These are phyloP conservation scores for Lasiodiplodia sp. DNA, from an alignment of 2,329 filamentous ascomycete species.

Conservation along the genomic window DNA sequence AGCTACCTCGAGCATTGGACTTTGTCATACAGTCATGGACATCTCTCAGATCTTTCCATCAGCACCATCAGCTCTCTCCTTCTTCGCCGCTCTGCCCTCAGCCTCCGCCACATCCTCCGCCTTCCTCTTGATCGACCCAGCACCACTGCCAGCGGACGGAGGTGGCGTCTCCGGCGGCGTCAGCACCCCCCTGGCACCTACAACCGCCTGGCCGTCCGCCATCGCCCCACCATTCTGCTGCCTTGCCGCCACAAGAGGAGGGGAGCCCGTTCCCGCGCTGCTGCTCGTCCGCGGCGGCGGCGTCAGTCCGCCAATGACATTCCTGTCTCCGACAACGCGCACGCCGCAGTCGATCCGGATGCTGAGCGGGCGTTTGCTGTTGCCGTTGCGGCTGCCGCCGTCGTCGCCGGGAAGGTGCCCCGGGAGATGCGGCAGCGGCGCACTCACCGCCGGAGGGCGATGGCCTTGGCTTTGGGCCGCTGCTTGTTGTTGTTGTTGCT, in stretches of 20 bases:
- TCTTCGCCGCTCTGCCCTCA: neutral
- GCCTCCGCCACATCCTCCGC: neutral
- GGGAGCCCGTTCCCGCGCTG: neutral
- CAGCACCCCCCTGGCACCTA: neutral
- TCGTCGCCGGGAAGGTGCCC: neutral
- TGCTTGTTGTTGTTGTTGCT: neutral
- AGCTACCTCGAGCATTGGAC: neutral
- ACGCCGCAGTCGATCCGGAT: constrained; percentile 31
- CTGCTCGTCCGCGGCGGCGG: neutral
- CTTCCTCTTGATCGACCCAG: constrained; percentile 15
- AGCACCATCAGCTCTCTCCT: neutral
- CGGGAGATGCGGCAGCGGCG: neutral
- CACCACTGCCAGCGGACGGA: neutral
- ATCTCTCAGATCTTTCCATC: neutral
- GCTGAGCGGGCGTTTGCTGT: constrained; percentile 2
- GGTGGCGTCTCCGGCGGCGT: neutral
- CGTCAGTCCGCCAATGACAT: constrained; percentile 40
- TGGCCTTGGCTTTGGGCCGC: neutral
- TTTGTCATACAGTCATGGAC: neutral
- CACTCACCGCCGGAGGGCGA: neutral
- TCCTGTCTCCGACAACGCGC: constrained; percentile 52
- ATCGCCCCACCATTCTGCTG: neutral
- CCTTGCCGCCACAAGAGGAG: neutral
- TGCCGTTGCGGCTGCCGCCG: neutral
- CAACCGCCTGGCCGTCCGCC: neutral